Percentiles rank a stretch among this genome's conserved stretches.
Evolutionary conservation across 2,329 filamentous ascomycete species (phyloP).

Genomic region (Coniochaeta prunicola): DNA sequence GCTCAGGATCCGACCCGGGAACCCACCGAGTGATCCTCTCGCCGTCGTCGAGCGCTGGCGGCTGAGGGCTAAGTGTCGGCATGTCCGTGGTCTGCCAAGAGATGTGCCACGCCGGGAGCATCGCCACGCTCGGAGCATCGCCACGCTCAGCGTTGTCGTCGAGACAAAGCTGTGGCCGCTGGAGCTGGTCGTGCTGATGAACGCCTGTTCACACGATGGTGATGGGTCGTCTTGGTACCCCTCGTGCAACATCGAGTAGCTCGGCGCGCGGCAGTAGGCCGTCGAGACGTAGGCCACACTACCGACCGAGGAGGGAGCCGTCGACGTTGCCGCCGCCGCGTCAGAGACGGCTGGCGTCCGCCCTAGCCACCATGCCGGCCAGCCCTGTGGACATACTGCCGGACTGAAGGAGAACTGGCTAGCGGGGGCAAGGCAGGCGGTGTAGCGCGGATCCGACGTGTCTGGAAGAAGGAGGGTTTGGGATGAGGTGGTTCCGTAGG

Average conservation of each 20-base stretch:
- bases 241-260: background rate
- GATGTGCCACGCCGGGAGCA: constrained; percentile 6
- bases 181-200: background rate
- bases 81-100: constrained; percentile 4
- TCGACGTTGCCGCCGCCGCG: background rate
- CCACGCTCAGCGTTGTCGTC: background rate
- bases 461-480: background rate
- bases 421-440: constrained; percentile 1
- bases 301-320: background rate
- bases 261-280: constrained; percentile 4
- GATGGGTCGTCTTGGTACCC: background rate
- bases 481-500: background rate
- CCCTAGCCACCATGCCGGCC: constrained; percentile 3
- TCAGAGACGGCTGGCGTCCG: background rate
- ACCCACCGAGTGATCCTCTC: constrained; percentile 3
- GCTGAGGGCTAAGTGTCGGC: constrained; percentile 3
- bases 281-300: constrained; percentile 1
- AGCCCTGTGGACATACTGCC: constrained; percentile 5
- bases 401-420: constrained; percentile 6
- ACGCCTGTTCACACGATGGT: background rate
- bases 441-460: constrained; percentile 4
- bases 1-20: constrained; percentile 4
- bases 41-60: constrained; percentile 2
- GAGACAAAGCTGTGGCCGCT: background rate
- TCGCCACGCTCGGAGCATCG: constrained; percentile 1